Evolutionary conservation across 2,329 filamentous ascomycete species (phyloP).

Genomic region (Allantophomopsis lycopodina): DNA sequence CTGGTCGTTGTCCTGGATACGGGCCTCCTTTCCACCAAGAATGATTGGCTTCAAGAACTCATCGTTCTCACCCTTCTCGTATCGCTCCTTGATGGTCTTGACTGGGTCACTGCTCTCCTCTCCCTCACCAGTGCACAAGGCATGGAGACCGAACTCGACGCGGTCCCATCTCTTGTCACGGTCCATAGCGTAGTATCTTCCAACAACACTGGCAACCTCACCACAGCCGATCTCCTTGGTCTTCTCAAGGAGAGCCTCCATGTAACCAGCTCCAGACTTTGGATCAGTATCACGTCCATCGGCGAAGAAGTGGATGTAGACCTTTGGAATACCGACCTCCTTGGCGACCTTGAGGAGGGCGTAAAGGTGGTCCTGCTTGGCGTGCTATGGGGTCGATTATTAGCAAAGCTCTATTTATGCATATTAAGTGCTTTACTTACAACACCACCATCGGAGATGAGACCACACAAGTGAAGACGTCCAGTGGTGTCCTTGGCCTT

Average conservation of each 20-base stretch:
- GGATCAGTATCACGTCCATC: conserved; percentile 97
- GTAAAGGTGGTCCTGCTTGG: conserved; percentile 88
- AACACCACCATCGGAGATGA: conserved; percentile 91
- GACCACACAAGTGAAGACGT: conserved; percentile 79
- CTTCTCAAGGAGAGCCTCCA: conserved; percentile 73
- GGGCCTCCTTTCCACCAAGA: conserved; percentile 70
- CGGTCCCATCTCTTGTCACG: conserved; percentile 99
- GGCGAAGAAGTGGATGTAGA: conserved; percentile 98
- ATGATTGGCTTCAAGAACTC: conserved; percentile 99
- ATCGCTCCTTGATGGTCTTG: conserved; percentile 74
- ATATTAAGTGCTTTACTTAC: conserved; percentile 26
- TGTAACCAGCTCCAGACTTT: conserved; percentile 79
- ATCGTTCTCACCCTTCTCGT: conserved; percentile 79
- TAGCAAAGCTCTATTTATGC: neutral
- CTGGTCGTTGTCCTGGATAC: conserved; percentile 84
- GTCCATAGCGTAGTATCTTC: conserved; percentile 98
- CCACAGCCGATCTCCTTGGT: conserved; percentile 75
- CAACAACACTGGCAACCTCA: conserved; percentile 83
- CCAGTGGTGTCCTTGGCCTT: conserved; percentile 79
- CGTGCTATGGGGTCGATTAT: conserved; percentile 42
- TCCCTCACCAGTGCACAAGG: neutral
- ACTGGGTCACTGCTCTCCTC: conserved; percentile 60
- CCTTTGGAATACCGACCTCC: conserved; percentile 71
- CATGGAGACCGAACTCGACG: conserved; percentile 80
- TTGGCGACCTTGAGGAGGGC: conserved; percentile 82